Evolutionary conservation across 192 early-diverging fungal species (phyloP).

Genomic region (Nowakowskiella sp.): DNA sequence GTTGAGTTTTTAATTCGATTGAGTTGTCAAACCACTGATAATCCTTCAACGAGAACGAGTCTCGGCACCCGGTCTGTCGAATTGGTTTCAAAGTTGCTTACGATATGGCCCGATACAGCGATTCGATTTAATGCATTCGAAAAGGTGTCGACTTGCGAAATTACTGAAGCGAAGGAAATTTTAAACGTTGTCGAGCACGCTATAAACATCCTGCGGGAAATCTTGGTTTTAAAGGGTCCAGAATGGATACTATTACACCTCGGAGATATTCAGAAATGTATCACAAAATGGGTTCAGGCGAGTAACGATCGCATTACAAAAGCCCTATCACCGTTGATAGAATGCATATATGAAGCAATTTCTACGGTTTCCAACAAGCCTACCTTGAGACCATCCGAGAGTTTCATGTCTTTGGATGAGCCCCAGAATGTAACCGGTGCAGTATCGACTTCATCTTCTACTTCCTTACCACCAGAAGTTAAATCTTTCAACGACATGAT

Average conservation of each 20-base stretch:
- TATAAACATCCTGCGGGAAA: constrained; percentile 58
- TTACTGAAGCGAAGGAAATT: constrained; percentile 46
- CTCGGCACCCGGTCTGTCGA: constrained; percentile 54
- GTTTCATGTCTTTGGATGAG: too few relatives aligned
- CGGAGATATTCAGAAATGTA: constrained; percentile 45
- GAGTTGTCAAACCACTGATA: too few relatives aligned
- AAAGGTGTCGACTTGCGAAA: constrained; percentile 49
- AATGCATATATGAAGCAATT: constrained; percentile 57
- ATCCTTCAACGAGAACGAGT: constrained; percentile 38
- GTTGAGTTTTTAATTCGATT: too few relatives aligned
- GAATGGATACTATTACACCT: constrained; percentile 64
- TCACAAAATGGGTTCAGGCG: constrained; percentile 63
- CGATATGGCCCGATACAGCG: constrained; percentile 65
- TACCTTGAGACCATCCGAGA: too few relatives aligned
- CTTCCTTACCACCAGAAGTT: too few relatives aligned
- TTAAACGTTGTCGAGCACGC: constrained; percentile 53
- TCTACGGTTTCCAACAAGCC: neutral
- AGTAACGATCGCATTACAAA: constrained; percentile 69
- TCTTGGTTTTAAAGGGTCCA: constrained; percentile 48
- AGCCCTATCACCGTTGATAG: constrained; percentile 62
- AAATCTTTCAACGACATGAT: constrained; percentile 23
- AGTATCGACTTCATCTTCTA: too few relatives aligned
- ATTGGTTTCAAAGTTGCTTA: constrained; percentile 58
- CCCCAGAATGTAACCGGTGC: neutral
- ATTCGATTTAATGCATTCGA: constrained; percentile 62